These are phyloP conservation scores for Coniella vitis DNA, from an alignment of 2,329 filamentous ascomycete genomes.

Conservation along the genomic window DNA sequence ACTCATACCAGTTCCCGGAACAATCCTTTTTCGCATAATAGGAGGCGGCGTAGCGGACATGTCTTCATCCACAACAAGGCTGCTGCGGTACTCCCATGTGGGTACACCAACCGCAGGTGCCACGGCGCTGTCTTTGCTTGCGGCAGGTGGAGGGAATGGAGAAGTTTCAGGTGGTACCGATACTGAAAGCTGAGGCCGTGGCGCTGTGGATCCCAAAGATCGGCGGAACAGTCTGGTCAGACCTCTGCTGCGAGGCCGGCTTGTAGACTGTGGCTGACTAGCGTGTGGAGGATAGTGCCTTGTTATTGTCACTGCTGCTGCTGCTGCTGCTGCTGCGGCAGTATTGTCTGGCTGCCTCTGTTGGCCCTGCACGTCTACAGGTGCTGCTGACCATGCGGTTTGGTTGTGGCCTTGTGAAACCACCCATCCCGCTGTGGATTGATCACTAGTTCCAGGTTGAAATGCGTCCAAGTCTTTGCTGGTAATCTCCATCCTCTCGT, in stretches of 20 bases:
- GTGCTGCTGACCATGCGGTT: background rate
- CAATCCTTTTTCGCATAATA: slow-evolving; percentile 11
- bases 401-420: background rate
- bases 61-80: slow-evolving; percentile 1
- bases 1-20: background rate
- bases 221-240: slow-evolving; percentile 14
- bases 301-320: slow-evolving; percentile 26
- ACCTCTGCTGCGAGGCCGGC: slow-evolving; percentile 11
- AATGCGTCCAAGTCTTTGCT: too few relatives aligned
- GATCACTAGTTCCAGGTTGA: too few relatives aligned
- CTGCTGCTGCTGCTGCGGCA: slow-evolving; percentile 20
- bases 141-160: slow-evolving; percentile 7
- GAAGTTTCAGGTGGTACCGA: slow-evolving; percentile 8
- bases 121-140: background rate
- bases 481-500: too few relatives aligned
- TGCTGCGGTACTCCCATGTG: slow-evolving; percentile 9
- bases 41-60: slow-evolving; percentile 14
- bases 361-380: background rate
- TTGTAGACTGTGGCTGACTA: slow-evolving; percentile 21
- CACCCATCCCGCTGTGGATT: too few relatives aligned
- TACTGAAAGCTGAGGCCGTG: slow-evolving; percentile 4
- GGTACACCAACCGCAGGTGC: slow-evolving; percentile 4
- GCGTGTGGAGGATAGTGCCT: slow-evolving; percentile 17
- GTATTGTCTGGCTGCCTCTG: slow-evolving; percentile 10
- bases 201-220: slow-evolving; percentile 8